Percentiles rank a stretch among this genome's conserved stretches.
Evolutionary conservation across 169 alveolate genomes (phyloP).

Genomic region (Hepatocystis sp.): DNA sequence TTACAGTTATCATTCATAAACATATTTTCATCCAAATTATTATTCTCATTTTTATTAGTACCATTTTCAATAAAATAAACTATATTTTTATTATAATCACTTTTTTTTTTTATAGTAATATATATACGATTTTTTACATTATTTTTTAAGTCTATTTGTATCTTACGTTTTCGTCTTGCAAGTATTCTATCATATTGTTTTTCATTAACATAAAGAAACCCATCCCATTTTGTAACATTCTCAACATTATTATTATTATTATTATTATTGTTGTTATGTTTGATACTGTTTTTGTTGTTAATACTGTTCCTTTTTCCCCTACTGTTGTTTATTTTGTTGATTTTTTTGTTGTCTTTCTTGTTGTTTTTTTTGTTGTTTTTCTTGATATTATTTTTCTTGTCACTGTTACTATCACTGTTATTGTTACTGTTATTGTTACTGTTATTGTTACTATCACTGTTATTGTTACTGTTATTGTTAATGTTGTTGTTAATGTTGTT

Average conservation of each 20-base stretch:
- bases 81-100: neutral
- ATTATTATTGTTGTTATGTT: too few relatives aligned
- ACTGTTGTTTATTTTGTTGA: too few relatives aligned
- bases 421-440: neutral
- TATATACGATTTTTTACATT: constrained; percentile 39
- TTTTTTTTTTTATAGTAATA: constrained; percentile 34
- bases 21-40: neutral
- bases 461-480: neutral
- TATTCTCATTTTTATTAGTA: neutral
- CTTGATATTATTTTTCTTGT: too few relatives aligned
- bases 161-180: constrained; percentile 33
- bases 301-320: too few relatives aligned
- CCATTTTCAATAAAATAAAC: neutral
- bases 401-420: neutral
- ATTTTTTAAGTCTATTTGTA: constrained; percentile 55
- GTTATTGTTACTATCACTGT: neutral
- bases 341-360: too few relatives aligned
- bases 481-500: neutral
- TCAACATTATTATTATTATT: too few relatives aligned
- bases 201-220: constrained; percentile 65
- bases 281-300: too few relatives aligned
- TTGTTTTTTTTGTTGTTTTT: too few relatives aligned
- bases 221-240: too few relatives aligned
- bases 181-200: constrained; percentile 67
- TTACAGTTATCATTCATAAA: neutral